A percentile compares a stretch with the other conserved stretches of the same genome.
Conservation (phyloP, 768 basidiomycete species). For the Lentinus brumalis region DNA sequence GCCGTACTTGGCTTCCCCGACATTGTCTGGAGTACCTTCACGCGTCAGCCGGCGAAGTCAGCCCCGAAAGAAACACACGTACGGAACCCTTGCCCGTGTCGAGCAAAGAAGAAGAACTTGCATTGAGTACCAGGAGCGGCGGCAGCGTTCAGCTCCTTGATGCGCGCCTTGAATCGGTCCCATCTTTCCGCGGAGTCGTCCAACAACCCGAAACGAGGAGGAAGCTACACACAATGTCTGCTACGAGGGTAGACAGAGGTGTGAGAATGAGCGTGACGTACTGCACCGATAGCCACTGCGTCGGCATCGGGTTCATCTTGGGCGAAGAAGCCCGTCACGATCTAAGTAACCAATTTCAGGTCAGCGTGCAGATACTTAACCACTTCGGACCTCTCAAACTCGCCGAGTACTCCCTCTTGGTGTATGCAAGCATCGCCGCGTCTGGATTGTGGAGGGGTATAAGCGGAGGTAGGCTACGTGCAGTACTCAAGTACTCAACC, state of each 20-base stretch:
- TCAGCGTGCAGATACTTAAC: background rate
- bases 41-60: background rate
- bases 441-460: too few species aligned
- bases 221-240: conserved; percentile 42
- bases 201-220: conserved; percentile 58
- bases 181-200: conserved; percentile 55
- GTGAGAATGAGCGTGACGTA: conserved; percentile 10
- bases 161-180: conserved; percentile 41
- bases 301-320: conserved; percentile 40
- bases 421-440: background rate
- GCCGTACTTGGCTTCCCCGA: conserved; percentile 61
- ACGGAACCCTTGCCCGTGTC: conserved; percentile 80
- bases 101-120: conserved; percentile 65
- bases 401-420: conserved; percentile 3
- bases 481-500: too few species aligned
- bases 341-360: conserved; percentile 6
- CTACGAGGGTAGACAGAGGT: background rate
- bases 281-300: conserved; percentile 32
- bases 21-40: conserved; percentile 53
- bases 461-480: background rate
- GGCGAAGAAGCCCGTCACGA: conserved; percentile 44
- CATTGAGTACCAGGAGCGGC: conserved; percentile 44
- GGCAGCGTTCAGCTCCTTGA: conserved; percentile 50
- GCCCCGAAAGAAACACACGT: conserved; percentile 26
- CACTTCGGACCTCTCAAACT: background rate